Conservation (phyloP, 2,329 filamentous ascomycete genomes). For the Cladosporium sp. region DNA sequence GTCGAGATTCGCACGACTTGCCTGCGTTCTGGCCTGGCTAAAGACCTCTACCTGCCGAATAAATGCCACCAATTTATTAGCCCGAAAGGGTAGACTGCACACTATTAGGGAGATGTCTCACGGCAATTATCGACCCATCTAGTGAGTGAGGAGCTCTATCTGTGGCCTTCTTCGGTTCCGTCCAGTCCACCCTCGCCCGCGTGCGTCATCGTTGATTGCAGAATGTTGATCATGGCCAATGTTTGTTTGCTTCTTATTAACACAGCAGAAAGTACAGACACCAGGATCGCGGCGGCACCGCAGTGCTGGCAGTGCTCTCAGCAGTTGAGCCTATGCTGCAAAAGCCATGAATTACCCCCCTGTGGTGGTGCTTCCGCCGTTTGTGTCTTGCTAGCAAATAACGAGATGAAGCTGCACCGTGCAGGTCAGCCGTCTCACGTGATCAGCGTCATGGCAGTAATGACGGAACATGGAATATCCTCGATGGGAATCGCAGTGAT, state of each 20-base stretch:
- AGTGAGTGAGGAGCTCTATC: background rate
- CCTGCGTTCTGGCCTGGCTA: too few species aligned
- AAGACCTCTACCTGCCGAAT: background rate
- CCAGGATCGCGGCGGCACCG: background rate
- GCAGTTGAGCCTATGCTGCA: background rate
- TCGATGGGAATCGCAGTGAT: background rate
- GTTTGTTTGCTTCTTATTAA: background rate
- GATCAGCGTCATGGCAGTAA: background rate
- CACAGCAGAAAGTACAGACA: background rate
- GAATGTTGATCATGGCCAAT: background rate
- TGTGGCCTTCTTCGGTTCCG: background rate
- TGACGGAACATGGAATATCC: background rate
- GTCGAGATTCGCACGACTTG: background rate
- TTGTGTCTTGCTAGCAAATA: conserved; percentile 8
- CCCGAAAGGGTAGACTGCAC: background rate
- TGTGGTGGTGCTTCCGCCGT: background rate
- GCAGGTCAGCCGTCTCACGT: background rate
- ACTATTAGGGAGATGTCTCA: background rate
- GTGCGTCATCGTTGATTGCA: background rate
- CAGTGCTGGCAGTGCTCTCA: background rate
- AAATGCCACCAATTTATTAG: background rate
- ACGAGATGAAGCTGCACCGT: conserved; percentile 6
- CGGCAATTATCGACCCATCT: background rate
- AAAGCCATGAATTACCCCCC: background rate
- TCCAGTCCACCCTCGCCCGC: background rate